Base-by-base conservation (phyloP, 2,329 filamentous ascomycete genomes). In the Fusarium tanahbumbuense region DNA sequence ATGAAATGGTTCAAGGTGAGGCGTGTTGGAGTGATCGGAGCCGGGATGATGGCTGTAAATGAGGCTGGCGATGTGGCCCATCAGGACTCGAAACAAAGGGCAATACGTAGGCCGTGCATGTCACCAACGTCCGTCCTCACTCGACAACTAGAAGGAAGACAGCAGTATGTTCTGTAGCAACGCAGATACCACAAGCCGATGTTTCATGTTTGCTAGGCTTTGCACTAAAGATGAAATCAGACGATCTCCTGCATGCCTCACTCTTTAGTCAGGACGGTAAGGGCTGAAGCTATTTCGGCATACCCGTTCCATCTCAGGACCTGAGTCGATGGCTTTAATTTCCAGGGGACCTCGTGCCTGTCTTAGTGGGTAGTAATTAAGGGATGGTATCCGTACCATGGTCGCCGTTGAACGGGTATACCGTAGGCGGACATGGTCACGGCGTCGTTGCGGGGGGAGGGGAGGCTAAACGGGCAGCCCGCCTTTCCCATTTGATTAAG, bases 31-130 rank as follows among this genome's bases (percentile, higher is more conserved):
- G 37, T 40, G 60, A 49, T 48, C 22, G 32, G 58, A 70, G 42
- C 73, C 41, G 47, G 73, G 73, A 75, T 75, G 30, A 74, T 75
- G 73, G 73, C 56, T 75, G 73, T 67, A 73, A 49, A 58, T 70
- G 70, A 74, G 70, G 67, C 68, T 74, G 73, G 70, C 59, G 57
- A 55, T 52, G 42, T 28, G 71, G 37, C 52, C 73, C 73, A 71
- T 70, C 11, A 60, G 44, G 46, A 54, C 49, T 61, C 64, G 55
- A 56, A 60, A 46, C 34, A 42, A 61, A 47, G 56, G 47, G 41
- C 49, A 22, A 64, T 53, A 71, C 69, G 60, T 63, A 68, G 67
- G 37, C 54, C 63, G 54, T 71, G 63, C 58, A 48, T 55, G 34
- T 34, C 25, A 28, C 32, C 32, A 47, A 28, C n/a, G 27, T 37